Evolutionary conservation across 257 asterid genomes (phyloP), one percentile per base, ranked within the genome.

Genomic region (Solanum bulbocastanum): DNA sequence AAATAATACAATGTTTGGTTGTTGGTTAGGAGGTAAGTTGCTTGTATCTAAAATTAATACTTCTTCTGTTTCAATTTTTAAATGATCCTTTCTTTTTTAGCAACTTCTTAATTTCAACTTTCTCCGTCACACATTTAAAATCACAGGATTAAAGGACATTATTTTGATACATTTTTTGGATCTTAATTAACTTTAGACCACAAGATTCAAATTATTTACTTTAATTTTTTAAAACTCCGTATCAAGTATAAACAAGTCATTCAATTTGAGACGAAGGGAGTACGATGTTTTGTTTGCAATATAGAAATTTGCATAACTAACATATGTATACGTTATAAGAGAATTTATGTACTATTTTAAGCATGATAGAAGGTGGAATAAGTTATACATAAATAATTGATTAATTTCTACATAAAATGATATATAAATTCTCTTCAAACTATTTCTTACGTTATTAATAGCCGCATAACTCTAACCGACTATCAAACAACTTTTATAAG

Each of bases 381-480:
- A n/a, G 1, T 62, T 10, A 62, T 23, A 23, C 8, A 4, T 23
- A 2, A 23, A 58, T 58, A 58, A 58, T 14, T 44, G 16, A 44
- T 6, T 22, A 58, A 58, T 58, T 0, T 58, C 32, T 62, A 23
- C 11, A 62, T 10, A 62, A 23, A 23, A 23, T 62, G 13, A 62
- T n/a, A 60, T 4, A 62, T 10, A 62, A 4, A 62, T 62, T 62
- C 32, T 62, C 15, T 10, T 8, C 1, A 9, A 23, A 10, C 0
- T 62, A 23, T 10, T 23, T 62, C 12, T 18, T 62, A 62, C 5
- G 12, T 56, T 56, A 56, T 18, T 20, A 62, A 62, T 62, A 62
- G 4, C 32, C 1, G 0, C 8, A 23, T n/a, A 23, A 62, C 3
- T 62, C 8, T n/a, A 0, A 23, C 1, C 3, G 14, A n/a, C 7